Evolutionary conservation across 2,329 filamentous ascomycete species (phyloP), one percentile per base, ranked within the genome.

Genomic region (Exophiala sideris): DNA sequence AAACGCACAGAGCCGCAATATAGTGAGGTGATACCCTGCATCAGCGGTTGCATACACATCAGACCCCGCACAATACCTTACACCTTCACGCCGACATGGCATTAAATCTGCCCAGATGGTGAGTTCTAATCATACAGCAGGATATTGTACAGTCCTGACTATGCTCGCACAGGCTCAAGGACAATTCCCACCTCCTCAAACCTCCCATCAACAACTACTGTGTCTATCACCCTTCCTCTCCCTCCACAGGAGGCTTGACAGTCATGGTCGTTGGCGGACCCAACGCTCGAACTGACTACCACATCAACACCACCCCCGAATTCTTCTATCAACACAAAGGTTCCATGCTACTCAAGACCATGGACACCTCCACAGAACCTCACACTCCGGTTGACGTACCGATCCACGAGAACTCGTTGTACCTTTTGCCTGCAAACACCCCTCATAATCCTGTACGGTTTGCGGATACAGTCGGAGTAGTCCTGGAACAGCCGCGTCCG

Each of bases 281-380:
- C 66, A 97, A 97, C 72, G 89, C 89, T 57, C 85, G 94, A 61
- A 96, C 91, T 52, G 94, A 97, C 79, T 99, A 96, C 79, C 94
- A 97, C 80, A 92, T 97, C 81, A 97, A 97, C 79, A 78, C 85
- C 65, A 97, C 92, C 0, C 85, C 94, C 10, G 94, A 97, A 73
- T 97, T 91, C 86, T 99, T 97, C 83, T 97, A 94, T 80, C 92
- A 97, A 73, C 85, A 96, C 81, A 85, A 86, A 66, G 94, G 94
- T 62, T 85, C 87, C 62, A 96, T 97, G 92, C 79, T 94, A 54
- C 86, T 99, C 64, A 95, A 95, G 70, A 88, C 94, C 12, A 88
- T 96, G 60, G 90, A 96, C 67, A 72, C 72, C 5, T 68, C 66
- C 54, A 76, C 66, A 72, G 78, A 54, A 70, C 79, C 69, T 56